phyloP scores from a whole-genome alignment of 176 grass and related monocot genomes.

The Olyra latifolia region DNA sequence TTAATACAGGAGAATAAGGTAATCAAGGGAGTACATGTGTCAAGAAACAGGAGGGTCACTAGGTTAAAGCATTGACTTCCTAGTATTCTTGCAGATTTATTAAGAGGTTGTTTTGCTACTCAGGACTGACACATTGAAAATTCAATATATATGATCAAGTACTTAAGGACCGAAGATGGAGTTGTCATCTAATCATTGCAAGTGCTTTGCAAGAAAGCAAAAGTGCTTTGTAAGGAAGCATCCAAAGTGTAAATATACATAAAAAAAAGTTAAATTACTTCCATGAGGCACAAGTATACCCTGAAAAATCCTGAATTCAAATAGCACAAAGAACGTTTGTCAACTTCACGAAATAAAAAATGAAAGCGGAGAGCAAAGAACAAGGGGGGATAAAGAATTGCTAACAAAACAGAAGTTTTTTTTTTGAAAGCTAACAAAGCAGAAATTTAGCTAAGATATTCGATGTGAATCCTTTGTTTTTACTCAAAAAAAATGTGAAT shows the following conservation, averaged over 20 bases:
- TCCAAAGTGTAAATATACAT: neutral
- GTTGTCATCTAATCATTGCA: constrained; percentile 8
- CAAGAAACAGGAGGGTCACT: neutral
- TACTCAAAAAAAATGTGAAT: constrained; percentile 22
- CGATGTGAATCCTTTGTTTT: constrained; percentile 6
- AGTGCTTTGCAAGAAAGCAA: constrained; percentile 7
- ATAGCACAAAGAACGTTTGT: neutral
- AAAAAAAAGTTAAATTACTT: neutral
- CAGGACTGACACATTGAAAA: neutral
- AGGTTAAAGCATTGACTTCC: neutral
- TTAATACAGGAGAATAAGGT: constrained; percentile 1
- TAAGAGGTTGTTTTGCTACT: neutral
- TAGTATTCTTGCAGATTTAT: neutral
- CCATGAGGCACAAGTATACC: neutral
- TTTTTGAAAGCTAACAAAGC: neutral
- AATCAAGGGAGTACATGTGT: constrained; percentile 6
- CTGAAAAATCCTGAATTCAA: neutral
- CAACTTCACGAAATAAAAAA: constrained; percentile 21
- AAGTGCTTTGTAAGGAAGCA: constrained; percentile 7
- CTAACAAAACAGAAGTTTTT: neutral
- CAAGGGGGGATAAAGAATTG: neutral
- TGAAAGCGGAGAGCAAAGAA: neutral
- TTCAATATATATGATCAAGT: neutral
- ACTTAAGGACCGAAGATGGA: neutral
- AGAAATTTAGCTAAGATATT: constrained; percentile 15